Evolutionary conservation across 306 rosid genomes (phyloP), one percentile per base, ranked within the genome.

Genomic region (Vachellia collinsii): DNA sequence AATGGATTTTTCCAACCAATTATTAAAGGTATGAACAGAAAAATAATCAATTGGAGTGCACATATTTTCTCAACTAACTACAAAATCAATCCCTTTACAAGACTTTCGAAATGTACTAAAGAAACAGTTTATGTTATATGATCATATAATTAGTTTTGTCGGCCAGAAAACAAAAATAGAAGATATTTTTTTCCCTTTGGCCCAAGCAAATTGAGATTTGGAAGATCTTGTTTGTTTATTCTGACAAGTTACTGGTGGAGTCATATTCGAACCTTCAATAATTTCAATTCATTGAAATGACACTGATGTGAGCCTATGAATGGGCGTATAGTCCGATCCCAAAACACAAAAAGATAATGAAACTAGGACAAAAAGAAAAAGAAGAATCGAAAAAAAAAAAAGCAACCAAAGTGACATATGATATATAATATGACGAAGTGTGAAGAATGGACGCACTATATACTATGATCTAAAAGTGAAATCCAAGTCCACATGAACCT

Each of bases 391-490:
- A 66, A 23, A 66, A 65, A 66, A 66, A 17, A 19, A 2, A 19
- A 38, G n/a, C 5, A 56, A 56, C 17, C 16, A 38, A 37, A 66
- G 71, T 66, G 29, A 8, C 47, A 17, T 23, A n/a, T 51, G 58
- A 51, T 54, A n/a, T n/a, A 53, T 16, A 37, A 22, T 9, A 17
- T 38, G 23, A 66, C 39, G 13, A 68, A 38, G 23, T 37, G 48
- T 8, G 72, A 39, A 54, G 29, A 67, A 38, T 39, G 72, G 39
- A 25, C 39, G 29, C 3, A 54, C 48, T 20, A 50, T 6, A 4
- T 38, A 8, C 39, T 68, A 37, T 12, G 6, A 63, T 44, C 38
- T 14, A 79, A 70, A 79, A 59, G 65, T 44, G n/a, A 73, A 78
- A 71, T 13, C 48, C 61, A 54, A 20, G 50, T 13, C 48, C 61